A percentile compares a stretch with the other conserved stretches of the same genome.
Conservation (phyloP, 495 filamentous ascomycete genomes). For the Echria macrotheca region DNA sequence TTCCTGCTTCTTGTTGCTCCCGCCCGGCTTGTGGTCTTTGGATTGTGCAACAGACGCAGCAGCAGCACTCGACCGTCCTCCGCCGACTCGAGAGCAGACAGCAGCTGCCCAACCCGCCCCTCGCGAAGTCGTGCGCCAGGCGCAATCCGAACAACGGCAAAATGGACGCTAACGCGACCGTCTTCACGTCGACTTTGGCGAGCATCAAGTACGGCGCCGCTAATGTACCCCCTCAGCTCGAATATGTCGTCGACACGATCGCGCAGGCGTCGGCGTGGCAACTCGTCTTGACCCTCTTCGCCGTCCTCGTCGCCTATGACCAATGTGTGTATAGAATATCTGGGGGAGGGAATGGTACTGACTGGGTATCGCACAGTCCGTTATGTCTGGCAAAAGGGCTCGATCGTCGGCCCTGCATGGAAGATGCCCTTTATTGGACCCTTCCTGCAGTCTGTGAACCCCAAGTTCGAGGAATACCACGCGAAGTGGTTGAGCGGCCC, state of each 20-base stretch:
- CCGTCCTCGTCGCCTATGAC: conserved; percentile 73
- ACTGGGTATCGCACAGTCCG: conserved; percentile 50
- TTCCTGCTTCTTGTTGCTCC: too few species aligned
- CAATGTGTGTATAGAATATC: conserved; percentile 56
- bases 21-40: too few species aligned
- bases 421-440: conserved; percentile 96
- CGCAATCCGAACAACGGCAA: conserved; percentile 4
- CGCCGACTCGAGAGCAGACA: conserved; percentile 4
- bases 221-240: conserved; percentile 37
- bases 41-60: too few species aligned
- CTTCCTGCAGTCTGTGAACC: conserved; percentile 86
- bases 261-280: conserved; percentile 57
- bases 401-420: conserved; percentile 72
- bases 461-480: conserved; percentile 84
- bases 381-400: conserved; percentile 81
- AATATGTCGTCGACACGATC: conserved; percentile 39
- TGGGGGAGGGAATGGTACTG: not conserved
- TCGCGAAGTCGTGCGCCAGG: not conserved
- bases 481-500: conserved; percentile 87
- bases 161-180: conserved; percentile 63
- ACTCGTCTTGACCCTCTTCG: conserved; percentile 58
- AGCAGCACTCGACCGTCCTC: not conserved
- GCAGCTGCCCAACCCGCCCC: not conserved
- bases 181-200: conserved; percentile 71
- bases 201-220: conserved; percentile 52